Conservation (phyloP, 129 eudicot species). For the Artemisia argyi region DNA sequence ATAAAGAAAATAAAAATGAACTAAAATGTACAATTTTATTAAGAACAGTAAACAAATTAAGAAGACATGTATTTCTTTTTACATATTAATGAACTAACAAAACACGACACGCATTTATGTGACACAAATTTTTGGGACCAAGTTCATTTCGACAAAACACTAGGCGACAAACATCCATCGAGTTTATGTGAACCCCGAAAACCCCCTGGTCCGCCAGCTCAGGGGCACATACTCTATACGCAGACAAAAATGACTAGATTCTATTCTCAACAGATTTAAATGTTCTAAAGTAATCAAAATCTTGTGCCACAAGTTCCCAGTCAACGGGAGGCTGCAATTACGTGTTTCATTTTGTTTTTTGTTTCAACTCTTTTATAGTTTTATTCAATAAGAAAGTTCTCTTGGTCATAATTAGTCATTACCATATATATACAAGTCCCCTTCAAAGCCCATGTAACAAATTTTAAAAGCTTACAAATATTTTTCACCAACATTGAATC, state of each 20-base stretch:
- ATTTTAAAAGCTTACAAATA: background rate
- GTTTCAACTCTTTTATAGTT: background rate
- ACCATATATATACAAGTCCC: background rate
- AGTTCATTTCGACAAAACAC: too few species aligned
- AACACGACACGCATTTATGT: too few species aligned
- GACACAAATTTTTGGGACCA: too few species aligned
- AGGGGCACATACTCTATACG: too few species aligned
- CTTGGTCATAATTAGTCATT: background rate
- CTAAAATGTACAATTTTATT: too few species aligned
- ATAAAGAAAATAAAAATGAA: too few species aligned
- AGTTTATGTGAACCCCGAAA: too few species aligned
- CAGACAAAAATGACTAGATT: background rate
- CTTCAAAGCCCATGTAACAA: slow-evolving; percentile 8
- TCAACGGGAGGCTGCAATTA: slow-evolving; percentile 16
- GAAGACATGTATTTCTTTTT: too few species aligned
- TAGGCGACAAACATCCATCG: too few species aligned
- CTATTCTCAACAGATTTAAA: background rate
- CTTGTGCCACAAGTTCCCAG: slow-evolving; percentile 14
- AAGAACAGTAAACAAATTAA: too few species aligned
- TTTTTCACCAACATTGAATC: background rate
- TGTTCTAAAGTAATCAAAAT: background rate
- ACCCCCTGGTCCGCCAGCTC: too few species aligned
- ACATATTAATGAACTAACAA: too few species aligned
- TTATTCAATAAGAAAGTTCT: background rate
- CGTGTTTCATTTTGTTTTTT: background rate